phyloP scores from a whole-genome alignment of 1,139 yeast species.

The Candida mesenterica region DNA sequence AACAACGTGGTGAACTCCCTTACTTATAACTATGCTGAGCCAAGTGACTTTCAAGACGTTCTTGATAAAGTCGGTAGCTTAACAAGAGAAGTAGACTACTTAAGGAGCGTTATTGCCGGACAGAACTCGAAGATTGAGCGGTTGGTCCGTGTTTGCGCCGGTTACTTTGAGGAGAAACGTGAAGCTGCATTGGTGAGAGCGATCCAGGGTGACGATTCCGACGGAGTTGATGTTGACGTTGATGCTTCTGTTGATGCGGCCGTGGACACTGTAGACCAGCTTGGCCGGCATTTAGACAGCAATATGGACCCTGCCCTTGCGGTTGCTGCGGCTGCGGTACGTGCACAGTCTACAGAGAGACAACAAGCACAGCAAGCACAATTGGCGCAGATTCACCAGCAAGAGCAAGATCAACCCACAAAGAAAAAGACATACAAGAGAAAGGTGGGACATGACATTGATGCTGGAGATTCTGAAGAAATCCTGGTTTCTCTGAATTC shows the following conservation, averaged over 20 bases:
- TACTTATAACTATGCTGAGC: conserved; percentile 1
- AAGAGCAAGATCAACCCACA: conserved; percentile 9
- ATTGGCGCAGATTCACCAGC: conserved; percentile 12
- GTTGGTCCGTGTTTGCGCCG: conserved; percentile 32
- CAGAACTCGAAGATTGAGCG: conserved; percentile 42
- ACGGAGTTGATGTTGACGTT: neutral
- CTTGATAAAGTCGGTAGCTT: conserved; percentile 24
- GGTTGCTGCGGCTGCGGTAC: conserved; percentile 36
- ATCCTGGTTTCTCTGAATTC: neutral
- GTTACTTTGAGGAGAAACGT: conserved; percentile 35
- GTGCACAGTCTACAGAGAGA: conserved; percentile 18
- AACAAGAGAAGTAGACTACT: conserved; percentile 33
- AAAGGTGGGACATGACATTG: conserved; percentile 11
- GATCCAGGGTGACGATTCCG: conserved; percentile 19
- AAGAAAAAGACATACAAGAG: conserved; percentile 15
- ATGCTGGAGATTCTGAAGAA: conserved; percentile 10
- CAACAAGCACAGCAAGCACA: conserved; percentile 11
- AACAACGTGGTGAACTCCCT: neutral
- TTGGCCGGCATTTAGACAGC: conserved; percentile 22
- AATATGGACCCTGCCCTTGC: conserved; percentile 42
- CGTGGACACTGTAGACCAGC: conserved; percentile 7
- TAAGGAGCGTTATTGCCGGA: conserved; percentile 38
- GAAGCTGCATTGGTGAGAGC: conserved; percentile 28
- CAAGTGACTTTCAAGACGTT: neutral
- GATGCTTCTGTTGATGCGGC: conserved; percentile 1